Percentiles rank a stretch among this genome's conserved stretches.
phyloP scores from a whole-genome alignment of 495 filamentous ascomycete genomes.

The Lasiosphaeria ovina region DNA sequence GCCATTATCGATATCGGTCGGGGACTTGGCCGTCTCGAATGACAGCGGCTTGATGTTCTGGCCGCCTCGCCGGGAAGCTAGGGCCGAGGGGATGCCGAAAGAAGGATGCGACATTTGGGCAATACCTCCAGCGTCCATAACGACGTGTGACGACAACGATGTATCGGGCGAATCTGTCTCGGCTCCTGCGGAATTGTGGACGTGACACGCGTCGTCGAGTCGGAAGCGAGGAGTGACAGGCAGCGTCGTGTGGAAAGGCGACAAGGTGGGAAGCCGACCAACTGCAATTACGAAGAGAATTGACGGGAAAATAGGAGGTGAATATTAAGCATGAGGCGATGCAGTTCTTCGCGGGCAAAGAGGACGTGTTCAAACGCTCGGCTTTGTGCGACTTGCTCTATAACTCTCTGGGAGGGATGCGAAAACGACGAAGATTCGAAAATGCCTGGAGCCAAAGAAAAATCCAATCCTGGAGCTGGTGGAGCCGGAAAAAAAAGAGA shows the following conservation, averaged over 20 bases:
- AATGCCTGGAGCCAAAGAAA: constrained; percentile 21
- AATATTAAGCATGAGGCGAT: constrained; percentile 31
- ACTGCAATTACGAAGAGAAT: constrained; percentile 18
- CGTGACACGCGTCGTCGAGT: background rate
- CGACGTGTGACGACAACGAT: constrained; percentile 36
- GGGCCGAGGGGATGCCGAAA: constrained; percentile 74
- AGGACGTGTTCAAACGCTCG: constrained; percentile 35
- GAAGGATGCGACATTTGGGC: constrained; percentile 97
- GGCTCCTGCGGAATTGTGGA: too few relatives aligned
- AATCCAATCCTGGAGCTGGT: constrained; percentile 16
- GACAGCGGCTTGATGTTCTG: constrained; percentile 84
- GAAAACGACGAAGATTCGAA: constrained; percentile 29
- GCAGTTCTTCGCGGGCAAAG: constrained; percentile 21
- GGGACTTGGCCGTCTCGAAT: constrained; percentile 59
- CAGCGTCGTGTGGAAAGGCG: background rate
- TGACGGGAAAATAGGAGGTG: constrained; percentile 15
- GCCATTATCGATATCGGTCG: constrained; percentile 49
- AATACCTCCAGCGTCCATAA: constrained; percentile 97
- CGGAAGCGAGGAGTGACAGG: background rate
- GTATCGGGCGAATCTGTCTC: too few relatives aligned
- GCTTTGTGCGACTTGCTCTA: constrained; percentile 28
- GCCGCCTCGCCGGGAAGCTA: constrained; percentile 76
- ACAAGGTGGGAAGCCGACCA: constrained; percentile 9
- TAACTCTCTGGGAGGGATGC: constrained; percentile 30
- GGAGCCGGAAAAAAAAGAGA: constrained; percentile 11